These are phyloP conservation scores for Usnea hakonensis DNA, from an alignment of 495 filamentous ascomycete genomes.

Conservation along the genomic window DNA sequence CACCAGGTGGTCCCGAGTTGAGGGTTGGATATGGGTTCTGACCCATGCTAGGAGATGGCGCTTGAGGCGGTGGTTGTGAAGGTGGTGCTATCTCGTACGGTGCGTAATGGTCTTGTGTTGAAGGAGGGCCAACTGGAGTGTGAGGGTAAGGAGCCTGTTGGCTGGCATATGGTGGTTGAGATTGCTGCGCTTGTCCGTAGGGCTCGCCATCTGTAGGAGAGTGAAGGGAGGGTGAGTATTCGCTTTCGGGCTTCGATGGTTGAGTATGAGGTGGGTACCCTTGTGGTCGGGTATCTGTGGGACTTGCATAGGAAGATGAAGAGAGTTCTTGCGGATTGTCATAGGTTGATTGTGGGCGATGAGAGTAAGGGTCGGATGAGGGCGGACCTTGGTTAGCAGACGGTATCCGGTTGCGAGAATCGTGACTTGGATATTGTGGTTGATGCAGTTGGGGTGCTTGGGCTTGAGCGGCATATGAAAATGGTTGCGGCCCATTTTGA, in stretches of 20 bases:
- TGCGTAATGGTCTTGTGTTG: constrained; percentile 40
- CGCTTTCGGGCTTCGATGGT: constrained; percentile 31
- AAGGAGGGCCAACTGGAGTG: constrained; percentile 25
- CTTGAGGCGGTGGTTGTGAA: constrained; percentile 38
- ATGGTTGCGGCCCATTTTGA: constrained; percentile 32
- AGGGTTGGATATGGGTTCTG: constrained; percentile 38
- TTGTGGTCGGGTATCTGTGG: constrained; percentile 49
- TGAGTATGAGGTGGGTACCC: constrained; percentile 35
- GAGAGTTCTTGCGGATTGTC: constrained; percentile 76
- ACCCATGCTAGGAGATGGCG: constrained; percentile 36
- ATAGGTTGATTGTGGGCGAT: constrained; percentile 64
- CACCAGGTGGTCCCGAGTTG: constrained; percentile 31
- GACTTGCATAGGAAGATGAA: constrained; percentile 77
- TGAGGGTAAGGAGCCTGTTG: constrained; percentile 37
- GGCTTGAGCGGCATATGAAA: constrained; percentile 29
- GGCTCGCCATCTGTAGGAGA: constrained; percentile 44
- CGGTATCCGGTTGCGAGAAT: constrained; percentile 37
- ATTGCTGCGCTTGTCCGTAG: constrained; percentile 21
- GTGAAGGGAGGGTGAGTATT: constrained; percentile 55
- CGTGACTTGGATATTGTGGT: constrained; percentile 33
- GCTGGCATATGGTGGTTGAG: constrained; percentile 31
- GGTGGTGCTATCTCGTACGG: constrained; percentile 42
- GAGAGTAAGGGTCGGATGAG: constrained; percentile 35
- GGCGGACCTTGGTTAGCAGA: constrained; percentile 33
- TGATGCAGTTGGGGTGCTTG: constrained; percentile 32